A percentile compares a stretch with the other conserved stretches of the same genome.
These are phyloP conservation scores for Echeveria elegans DNA, from an alignment of 164 flowering plant species.

Conservation along the genomic window DNA sequence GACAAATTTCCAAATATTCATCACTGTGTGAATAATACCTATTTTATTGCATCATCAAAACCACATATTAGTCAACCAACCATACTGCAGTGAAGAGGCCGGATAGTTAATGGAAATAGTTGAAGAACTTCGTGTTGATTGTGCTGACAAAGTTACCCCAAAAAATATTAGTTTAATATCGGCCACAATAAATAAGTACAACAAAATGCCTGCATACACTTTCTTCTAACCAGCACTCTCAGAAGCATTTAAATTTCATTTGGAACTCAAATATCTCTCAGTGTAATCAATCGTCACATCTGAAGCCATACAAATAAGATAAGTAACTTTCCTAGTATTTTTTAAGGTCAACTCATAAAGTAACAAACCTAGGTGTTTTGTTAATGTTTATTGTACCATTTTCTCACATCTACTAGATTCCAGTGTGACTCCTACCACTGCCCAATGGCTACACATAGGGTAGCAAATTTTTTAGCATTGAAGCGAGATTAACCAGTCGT, in stretches of 20 bases:
- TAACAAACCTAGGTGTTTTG: neutral
- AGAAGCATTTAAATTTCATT: neutral
- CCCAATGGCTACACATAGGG: neutral
- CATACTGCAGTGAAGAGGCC: neutral
- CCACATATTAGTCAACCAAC: neutral
- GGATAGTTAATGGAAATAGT: neutral
- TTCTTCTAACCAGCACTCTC: neutral
- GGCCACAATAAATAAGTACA: neutral
- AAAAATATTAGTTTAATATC: neutral
- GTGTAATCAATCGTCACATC: neutral
- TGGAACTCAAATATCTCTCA: neutral
- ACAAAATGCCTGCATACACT: neutral
- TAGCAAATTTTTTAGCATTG: neutral
- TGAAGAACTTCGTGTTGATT: neutral
- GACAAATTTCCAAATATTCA: slow-evolving; percentile 91
- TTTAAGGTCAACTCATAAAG: neutral
- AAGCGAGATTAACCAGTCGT: neutral
- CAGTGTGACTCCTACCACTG: neutral
- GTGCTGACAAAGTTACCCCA: neutral
- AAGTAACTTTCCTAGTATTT: neutral
- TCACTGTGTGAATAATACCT: slow-evolving; percentile 76
- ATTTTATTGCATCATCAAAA: neutral
- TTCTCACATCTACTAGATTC: neutral
- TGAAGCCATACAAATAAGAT: neutral
- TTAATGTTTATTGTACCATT: neutral